Evolutionary conservation across 2,329 filamentous ascomycete genomes (phyloP), one percentile per base, ranked within the genome.

Genomic region (Fusarium illudens): DNA sequence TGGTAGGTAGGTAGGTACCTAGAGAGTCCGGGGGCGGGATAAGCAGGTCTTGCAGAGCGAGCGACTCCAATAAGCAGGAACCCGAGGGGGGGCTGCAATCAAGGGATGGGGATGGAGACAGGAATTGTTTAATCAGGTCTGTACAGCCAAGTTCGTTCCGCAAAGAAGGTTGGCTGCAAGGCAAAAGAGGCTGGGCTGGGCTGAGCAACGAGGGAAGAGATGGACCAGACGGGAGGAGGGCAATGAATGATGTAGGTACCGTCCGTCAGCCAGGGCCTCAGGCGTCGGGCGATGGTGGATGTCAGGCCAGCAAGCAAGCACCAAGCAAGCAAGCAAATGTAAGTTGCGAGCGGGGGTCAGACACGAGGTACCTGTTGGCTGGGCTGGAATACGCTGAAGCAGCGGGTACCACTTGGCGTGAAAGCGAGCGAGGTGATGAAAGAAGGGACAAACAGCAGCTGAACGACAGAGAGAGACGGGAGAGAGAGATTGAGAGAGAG

Each of bases 301-400:
- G 53, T 33, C 54, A 64, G 62, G 60, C 54, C 60, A 59, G 34
- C 48, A 52, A 44, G 60, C 54, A 53, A 59, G 34, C 48, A 52
- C 39, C 19, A 11, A 37, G 10, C 20, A 10, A 42, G 39, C 37
- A 42, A 25, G 37, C 17, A 48, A 36, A 11, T 66, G 57, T 54
- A 50, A 62, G 52, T 60, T 29, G 52, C 27, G 44, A 25, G 42
- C 27, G 44, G 60, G 30, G 17, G 36, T 27, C 34, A 37, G 27
- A 42, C 49, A 60, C 39, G 42, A 32, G 53, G 30, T 58, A 54
- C 63, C 32, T 53, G 51, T 42, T 32, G 13, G 20, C 20, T 32
- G n/a, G 44, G 52, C 39, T n/a, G 58, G 46, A 50, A 49, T 60
- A 37, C 37, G 49, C 54, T 64, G 64, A 53, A 64, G 58, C 64